Evolutionary conservation across 768 basidiomycete species (phyloP).

Genomic region (Auricularia sp.): DNA sequence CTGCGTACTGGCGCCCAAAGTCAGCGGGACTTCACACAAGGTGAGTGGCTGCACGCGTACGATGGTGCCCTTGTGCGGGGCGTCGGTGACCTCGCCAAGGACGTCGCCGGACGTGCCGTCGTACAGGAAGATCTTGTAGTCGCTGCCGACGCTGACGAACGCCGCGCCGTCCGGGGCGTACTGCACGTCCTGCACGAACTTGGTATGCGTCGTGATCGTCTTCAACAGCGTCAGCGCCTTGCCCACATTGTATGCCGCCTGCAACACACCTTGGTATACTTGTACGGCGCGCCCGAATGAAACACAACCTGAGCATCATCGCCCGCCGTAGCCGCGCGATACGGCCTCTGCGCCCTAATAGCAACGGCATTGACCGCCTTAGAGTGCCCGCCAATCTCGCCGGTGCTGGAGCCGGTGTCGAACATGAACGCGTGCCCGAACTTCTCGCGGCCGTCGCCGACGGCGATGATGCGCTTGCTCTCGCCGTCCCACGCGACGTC

Average conservation of each 20-base stretch:
- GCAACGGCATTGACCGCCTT: conserved; percentile 86
- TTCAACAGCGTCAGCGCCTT: conserved; percentile 15
- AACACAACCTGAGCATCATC: conserved; percentile 79
- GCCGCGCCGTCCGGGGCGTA: conserved; percentile 72
- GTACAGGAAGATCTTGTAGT: conserved; percentile 78
- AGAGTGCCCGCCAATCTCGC: conserved; percentile 81
- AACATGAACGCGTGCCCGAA: conserved; percentile 18
- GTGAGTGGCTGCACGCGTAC: conserved; percentile 23
- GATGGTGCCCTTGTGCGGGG: conserved; percentile 62
- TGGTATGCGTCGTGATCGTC: conserved; percentile 81
- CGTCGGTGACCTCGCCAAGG: conserved; percentile 54
- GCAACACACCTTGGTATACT: conserved; percentile 61
- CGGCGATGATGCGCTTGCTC: conserved; percentile 90
- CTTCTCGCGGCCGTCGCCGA: conserved; percentile 89
- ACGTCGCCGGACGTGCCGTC: conserved; percentile 85
- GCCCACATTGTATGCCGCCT: not conserved
- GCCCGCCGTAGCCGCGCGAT: conserved; percentile 77
- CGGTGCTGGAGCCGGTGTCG: conserved; percentile 29
- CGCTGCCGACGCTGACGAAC: conserved; percentile 84
- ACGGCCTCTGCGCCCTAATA: conserved; percentile 82
- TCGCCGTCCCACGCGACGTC: conserved; percentile 96
- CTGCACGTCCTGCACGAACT: conserved; percentile 85
- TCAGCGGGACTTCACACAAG: no score
- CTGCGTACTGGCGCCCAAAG: conserved; percentile 50
- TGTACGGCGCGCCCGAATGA: conserved; percentile 79